Evolutionary conservation across 805 yeast species (phyloP).

Genomic region (Jamesozyma hellenica): DNA sequence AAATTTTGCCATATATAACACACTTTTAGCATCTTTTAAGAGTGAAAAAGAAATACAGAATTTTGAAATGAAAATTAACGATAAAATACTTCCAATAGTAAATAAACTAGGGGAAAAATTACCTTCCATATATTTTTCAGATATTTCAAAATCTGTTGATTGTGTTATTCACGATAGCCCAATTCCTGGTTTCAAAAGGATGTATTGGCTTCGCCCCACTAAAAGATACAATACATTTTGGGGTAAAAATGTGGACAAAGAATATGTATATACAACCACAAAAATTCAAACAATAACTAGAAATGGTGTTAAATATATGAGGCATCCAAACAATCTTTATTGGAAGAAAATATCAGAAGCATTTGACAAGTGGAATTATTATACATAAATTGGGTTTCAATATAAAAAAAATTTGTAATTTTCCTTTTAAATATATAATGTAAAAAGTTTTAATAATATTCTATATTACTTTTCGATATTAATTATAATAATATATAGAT

Average conservation of each 20-base stretch:
- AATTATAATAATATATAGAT: too few species aligned
- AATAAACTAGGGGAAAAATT: constrained; percentile 12
- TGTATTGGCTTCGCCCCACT: constrained; percentile 27
- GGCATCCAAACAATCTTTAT: constrained; percentile 19
- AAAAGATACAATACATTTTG: constrained; percentile 18
- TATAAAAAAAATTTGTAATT: too few species aligned
- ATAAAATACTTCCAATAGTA: constrained; percentile 9
- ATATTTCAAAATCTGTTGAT: constrained; percentile 18
- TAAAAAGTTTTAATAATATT: too few species aligned
- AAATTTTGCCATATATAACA: constrained; percentile 18
- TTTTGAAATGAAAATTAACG: constrained; percentile 11
- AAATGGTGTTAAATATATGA: constrained; percentile 21
- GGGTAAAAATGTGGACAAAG: constrained; percentile 19
- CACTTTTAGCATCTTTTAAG: constrained; percentile 13
- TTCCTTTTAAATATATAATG: too few species aligned
- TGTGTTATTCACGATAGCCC: constrained; percentile 22
- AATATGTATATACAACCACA: constrained; percentile 14
- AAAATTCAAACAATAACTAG: constrained; percentile 15
- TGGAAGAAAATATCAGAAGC: constrained; percentile 18
- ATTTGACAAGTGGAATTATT: constrained; percentile 24
- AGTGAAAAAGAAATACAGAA: constrained; percentile 9
- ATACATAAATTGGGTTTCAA: constrained; percentile 2
- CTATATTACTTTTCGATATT: too few species aligned
- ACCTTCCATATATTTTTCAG: constrained; percentile 16
- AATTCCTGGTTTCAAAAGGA: constrained; percentile 24